Conservation (phyloP, 106 monocot genomes). For the Dendrobium chrysotoxum region DNA sequence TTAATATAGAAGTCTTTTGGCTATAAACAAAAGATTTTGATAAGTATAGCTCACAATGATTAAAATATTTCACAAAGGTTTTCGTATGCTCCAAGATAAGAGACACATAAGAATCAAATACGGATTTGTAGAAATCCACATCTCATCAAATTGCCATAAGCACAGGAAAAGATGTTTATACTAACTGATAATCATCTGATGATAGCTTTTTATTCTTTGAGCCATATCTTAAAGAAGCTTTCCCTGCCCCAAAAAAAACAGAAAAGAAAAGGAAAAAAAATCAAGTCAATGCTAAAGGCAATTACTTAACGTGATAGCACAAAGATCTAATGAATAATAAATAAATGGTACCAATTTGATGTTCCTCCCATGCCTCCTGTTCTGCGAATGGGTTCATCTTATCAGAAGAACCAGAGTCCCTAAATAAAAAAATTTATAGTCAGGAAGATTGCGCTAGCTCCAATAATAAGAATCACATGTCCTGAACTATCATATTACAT, state of each 20-base stretch:
- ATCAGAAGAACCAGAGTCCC: slow-evolving; percentile 69
- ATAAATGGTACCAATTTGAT: slow-evolving; percentile 73
- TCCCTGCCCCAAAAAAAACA: slow-evolving; percentile 36
- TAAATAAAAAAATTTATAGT: slow-evolving; percentile 14
- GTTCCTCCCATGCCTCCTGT: slow-evolving; percentile 99
- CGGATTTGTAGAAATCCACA: not conserved
- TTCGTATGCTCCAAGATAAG: not conserved
- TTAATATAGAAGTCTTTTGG: not conserved
- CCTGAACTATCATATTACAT: slow-evolving; percentile 7
- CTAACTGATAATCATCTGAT: slow-evolving; percentile 80
- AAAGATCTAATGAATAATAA: not conserved
- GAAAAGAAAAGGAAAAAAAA: not conserved
- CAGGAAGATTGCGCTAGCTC: not conserved
- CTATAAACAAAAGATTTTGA: not conserved
- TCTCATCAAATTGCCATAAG: not conserved
- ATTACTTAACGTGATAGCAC: not conserved
- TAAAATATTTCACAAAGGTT: not conserved
- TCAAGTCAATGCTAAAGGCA: not conserved
- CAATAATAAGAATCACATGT: not conserved
- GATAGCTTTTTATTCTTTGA: slow-evolving; percentile 72
- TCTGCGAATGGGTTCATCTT: slow-evolving; percentile 99
- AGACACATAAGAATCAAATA: not conserved
- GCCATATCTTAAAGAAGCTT: slow-evolving; percentile 73
- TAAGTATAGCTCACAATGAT: not conserved
- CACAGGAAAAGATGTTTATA: slow-evolving; percentile 2